phyloP scores from a whole-genome alignment of 1,284 basidiomycete genomes.

The Puccinia novopanici region DNA sequence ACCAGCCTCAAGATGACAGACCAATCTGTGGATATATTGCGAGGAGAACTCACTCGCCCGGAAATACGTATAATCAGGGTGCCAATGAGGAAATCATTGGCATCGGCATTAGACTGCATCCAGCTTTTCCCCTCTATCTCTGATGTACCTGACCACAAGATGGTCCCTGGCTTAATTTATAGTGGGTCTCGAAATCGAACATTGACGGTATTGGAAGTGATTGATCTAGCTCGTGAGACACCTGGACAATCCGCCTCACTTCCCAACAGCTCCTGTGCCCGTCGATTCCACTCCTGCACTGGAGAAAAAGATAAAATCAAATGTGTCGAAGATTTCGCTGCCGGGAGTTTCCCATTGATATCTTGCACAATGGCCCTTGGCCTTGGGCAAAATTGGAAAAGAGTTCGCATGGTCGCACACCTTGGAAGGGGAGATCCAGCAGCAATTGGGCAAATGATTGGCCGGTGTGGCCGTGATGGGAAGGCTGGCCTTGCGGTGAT shows the following conservation, averaged over 20 bases:
- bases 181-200: slow-evolving; percentile 17
- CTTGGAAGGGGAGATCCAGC: no score
- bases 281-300: slow-evolving; percentile 19
- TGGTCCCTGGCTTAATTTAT: slow-evolving; percentile 29
- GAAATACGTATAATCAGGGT: slow-evolving; percentile 6
- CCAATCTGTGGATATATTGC: background rate
- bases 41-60: slow-evolving; percentile 1
- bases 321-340: background rate
- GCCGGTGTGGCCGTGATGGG: slow-evolving; percentile 1
- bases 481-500: background rate
- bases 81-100: background rate
- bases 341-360: background rate
- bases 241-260: background rate
- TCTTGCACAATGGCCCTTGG: slow-evolving; percentile 1
- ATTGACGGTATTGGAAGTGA: background rate
- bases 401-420: no score
- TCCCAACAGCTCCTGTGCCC: slow-evolving; percentile 3
- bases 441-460: no score
- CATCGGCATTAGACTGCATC: background rate
- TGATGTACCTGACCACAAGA: background rate
- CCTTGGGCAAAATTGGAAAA: no score
- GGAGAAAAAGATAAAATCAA: slow-evolving; percentile 3
- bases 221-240: background rate
- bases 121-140: background rate
- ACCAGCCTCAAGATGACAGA: background rate